A percentile compares a stretch with the other conserved stretches of the same genome.
These are phyloP conservation scores for Cytospora chrysosperma DNA, from an alignment of 2,329 filamentous ascomycete species.

Conservation along the genomic window DNA sequence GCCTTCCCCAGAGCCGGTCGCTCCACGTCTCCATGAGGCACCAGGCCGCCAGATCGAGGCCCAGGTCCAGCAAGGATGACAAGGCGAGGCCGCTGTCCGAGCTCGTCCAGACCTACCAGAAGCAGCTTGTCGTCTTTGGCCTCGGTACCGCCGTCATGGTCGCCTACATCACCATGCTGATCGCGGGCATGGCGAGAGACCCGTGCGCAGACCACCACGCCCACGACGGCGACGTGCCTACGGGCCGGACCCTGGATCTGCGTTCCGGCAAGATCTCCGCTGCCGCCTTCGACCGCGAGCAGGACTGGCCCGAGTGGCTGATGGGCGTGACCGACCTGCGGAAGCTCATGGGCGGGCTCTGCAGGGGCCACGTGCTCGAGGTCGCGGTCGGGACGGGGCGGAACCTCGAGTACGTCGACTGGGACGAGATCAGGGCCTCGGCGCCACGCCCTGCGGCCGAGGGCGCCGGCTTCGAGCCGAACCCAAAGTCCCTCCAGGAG, in stretches of 20 bases:
- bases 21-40: not conserved
- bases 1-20: not conserved
- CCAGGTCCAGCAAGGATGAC: not conserved
- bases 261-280: conserved; percentile 44
- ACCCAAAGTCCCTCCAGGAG: conserved; percentile 27
- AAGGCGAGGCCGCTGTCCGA: conserved; percentile 26
- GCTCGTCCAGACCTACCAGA: conserved; percentile 37
- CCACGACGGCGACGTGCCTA: conserved; percentile 39
- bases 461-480: conserved; percentile 24
- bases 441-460: conserved; percentile 26
- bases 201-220: conserved; percentile 26
- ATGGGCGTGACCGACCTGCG: conserved; percentile 56
- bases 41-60: conserved; percentile 14
- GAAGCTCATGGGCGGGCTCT: conserved; percentile 46
- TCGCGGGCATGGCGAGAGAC: conserved; percentile 36
- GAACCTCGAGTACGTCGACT: conserved; percentile 60
- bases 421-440: conserved; percentile 42
- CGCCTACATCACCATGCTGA: conserved; percentile 45
- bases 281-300: conserved; percentile 56
- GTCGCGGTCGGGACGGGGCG: conserved; percentile 63
- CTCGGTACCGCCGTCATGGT: conserved; percentile 46
- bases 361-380: conserved; percentile 59
- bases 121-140: conserved; percentile 48
- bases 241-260: conserved; percentile 49
- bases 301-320: conserved; percentile 56